Evolutionary conservation across 805 yeast species (phyloP), one percentile per base, ranked within the genome.

Genomic region (Sungouiozyma intestinalis): DNA sequence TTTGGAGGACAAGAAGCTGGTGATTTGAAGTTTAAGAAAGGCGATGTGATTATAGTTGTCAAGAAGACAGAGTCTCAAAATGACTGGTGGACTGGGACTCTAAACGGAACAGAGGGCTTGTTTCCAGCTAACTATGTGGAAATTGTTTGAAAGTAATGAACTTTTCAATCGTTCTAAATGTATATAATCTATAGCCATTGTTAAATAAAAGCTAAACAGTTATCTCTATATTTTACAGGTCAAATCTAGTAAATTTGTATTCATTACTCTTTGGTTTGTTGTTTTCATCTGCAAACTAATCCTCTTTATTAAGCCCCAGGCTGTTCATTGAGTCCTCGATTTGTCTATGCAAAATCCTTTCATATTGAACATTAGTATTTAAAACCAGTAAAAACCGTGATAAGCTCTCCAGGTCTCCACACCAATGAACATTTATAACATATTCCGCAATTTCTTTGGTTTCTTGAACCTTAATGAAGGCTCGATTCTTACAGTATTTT

Each of bases 71-170:
- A 83, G 7, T 81, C 95, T 13, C 76, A 79, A 39, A 95, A 92
- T 60, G 97, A 92, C 61, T 92, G 98, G 98, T 92, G 98, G 98
- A 86, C 96, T 0, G 98, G 98, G 20, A 78, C 83, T 58, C 68
- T 78, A 42, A 84, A 83, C 51, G 90, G 94, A 11, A 66, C 65
- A 47, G 85, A 85, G 53, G 98, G 98, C 35, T 88, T 88, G 17
- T 90, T 90, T 73, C 98, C 98, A 8, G 98, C 98, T 2, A 90
- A 90, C 61, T 90, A 90, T 58, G 97, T 92, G 33, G 94, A 87
- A 59, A 62, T 87, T 53, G 67, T 66, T 16, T 66, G 41, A 48
- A 16, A 15, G 16, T 13, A 36, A 3, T 15, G 8, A 3, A 20
- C 16, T 9, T 3, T 16, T 13, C 16, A 8, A 21, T 17, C 14